Base-by-base conservation (phyloP, 2,329 filamentous ascomycete genomes). In the Hansfordia pulvinata region DNA sequence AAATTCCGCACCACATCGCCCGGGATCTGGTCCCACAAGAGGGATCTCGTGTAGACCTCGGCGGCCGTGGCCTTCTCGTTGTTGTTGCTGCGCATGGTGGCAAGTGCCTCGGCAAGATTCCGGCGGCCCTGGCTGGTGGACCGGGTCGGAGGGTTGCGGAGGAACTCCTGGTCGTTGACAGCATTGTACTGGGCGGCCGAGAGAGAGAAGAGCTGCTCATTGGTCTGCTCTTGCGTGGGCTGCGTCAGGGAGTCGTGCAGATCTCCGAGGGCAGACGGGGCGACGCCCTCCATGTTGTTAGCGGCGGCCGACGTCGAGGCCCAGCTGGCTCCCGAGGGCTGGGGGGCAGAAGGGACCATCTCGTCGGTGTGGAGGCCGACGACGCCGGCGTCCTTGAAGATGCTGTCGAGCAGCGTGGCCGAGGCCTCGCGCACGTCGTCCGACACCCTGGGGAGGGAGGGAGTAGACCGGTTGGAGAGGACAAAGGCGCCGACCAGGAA, bases 401-500 rank as follows among this genome's bases (percentile, higher is more conserved):
- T 78, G 51, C 74, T 83, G 52, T 85, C 72, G 30, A 90, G 69
- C 12, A 90, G 69, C 12, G 75, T 72, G 26, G 80, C 77, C 10
- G 82, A 84, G 20, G 80, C 81, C 36, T 71, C 76, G 32, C 81
- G 77, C 30, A 90, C 73, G 41, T 88, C 80, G 30, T 88, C 79
- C 19, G 83, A 79, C 47, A 88, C 77, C 30, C 70, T 70, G 26
- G 81, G 80, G 40, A 92, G 76, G 39, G 73, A 71, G 20, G 76
- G 60, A 12, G 76, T 64, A 23, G 74, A 70, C 39, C 74, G 74
- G 56, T 86, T 92, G 17, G 88, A 94, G 35, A 90, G 79, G 41
- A 96, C 85, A 48, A 94, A 93, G 28, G 90, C 90, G 47, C 90
- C 90, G 37, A 93, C 86, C 29, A 98, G 78, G 47, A 98, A 80